Conservation (phyloP, 139 green algal species). For the Haematococcus sp. region DNA sequence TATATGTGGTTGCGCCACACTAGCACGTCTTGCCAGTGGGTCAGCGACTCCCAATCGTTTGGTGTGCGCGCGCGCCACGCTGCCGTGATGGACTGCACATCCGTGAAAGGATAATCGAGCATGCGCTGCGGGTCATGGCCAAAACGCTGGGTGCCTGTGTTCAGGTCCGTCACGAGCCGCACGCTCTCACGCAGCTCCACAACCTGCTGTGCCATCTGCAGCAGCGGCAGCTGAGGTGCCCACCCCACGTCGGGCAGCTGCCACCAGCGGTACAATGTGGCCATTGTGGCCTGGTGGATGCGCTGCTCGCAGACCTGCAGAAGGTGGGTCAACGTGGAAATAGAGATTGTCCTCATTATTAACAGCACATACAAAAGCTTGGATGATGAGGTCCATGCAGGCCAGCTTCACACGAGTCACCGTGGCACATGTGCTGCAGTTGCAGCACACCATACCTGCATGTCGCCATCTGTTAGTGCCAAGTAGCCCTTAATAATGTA, state of each 20-base stretch:
- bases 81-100: conserved; percentile 89
- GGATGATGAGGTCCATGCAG: too few relatives aligned
- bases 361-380: too few relatives aligned
- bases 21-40: conserved; percentile 90
- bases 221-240: conserved; percentile 38
- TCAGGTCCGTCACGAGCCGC: conserved; percentile 75
- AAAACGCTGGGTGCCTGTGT: not conserved
- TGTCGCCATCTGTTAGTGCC: conserved; percentile 62
- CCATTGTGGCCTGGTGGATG: conserved; percentile 45
- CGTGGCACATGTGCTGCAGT: too few relatives aligned
- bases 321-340: too few relatives aligned
- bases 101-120: conserved; percentile 46
- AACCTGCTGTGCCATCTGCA: conserved; percentile 71
- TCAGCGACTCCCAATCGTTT: conserved; percentile 92
- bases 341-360: too few relatives aligned
- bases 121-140: not conserved
- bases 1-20: conserved; percentile 97
- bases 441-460: not conserved
- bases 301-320: not conserved
- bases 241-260: conserved; percentile 78
- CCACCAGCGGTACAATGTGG: conserved; percentile 81
- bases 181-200: conserved; percentile 90
- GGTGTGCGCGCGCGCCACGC: conserved; percentile 87
- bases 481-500: conserved; percentile 75
- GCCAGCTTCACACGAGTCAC: too few relatives aligned